phyloP scores from a whole-genome alignment of 176 grass and related monocot genomes.

The Avena eriantha region DNA sequence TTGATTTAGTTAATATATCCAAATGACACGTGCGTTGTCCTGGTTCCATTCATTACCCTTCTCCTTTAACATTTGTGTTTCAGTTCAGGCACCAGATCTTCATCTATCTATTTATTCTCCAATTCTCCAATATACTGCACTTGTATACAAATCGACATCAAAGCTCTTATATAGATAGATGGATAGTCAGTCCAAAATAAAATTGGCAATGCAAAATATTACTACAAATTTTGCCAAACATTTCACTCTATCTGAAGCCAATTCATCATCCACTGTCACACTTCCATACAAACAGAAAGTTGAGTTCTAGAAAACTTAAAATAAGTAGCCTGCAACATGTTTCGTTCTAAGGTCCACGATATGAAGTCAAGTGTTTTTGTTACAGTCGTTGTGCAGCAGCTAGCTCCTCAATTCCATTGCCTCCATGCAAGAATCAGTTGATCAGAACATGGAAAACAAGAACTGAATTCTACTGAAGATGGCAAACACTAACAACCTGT shows the following conservation, averaged over 20 bases:
- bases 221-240: background rate
- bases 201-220: background rate
- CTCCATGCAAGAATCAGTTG: constrained; percentile 26
- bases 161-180: no score
- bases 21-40: no score
- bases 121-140: no score
- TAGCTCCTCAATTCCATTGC: constrained; percentile 24
- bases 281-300: background rate
- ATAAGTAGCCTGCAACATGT: background rate
- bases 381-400: background rate
- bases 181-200: no score
- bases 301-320: background rate
- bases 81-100: no score
- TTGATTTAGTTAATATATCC: no score
- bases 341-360: background rate
- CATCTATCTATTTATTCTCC: no score
- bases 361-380: background rate
- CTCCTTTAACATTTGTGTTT: no score
- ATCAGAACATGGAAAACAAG: background rate
- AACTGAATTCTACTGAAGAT: background rate
- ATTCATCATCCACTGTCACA: background rate
- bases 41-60: no score
- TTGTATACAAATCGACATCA: no score
- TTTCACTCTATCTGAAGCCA: background rate
- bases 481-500: background rate